Conservation (phyloP, 768 basidiomycete species). For the Termitomyces sp. region DNA sequence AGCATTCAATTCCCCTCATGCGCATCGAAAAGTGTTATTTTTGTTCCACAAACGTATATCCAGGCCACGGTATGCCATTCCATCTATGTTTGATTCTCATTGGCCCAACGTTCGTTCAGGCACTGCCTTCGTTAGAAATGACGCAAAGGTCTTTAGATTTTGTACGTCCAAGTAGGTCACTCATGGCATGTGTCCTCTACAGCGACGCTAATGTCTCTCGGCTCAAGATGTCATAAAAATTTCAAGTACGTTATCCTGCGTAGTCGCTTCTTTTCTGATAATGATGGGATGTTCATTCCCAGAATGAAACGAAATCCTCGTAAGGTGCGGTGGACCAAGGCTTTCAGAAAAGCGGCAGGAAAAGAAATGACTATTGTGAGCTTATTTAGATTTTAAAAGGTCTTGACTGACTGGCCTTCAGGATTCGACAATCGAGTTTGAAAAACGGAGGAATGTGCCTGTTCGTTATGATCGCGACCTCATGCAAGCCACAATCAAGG, state of each 20-base stretch:
- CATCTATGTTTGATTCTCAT: neutral
- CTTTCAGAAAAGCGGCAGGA: constrained; percentile 96
- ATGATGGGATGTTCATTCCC: neutral
- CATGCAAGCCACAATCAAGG: constrained; percentile 88
- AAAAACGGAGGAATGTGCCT: constrained; percentile 96
- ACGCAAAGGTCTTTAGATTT: constrained; percentile 96
- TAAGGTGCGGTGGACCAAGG: constrained; percentile 99
- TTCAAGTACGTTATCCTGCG: constrained; percentile 69
- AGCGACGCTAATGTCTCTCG: neutral
- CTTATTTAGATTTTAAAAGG: constrained; percentile 7
- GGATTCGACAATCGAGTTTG: constrained; percentile 99
- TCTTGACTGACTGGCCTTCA: constrained; percentile 23
- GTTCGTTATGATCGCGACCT: constrained; percentile 96
- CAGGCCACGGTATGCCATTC: constrained; percentile 73
- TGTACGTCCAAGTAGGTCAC: constrained; percentile 88
- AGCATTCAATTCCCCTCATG: constrained; percentile 40
- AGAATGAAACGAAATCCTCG: constrained; percentile 99
- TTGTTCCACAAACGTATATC: constrained; percentile 95
- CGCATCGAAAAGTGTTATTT: constrained; percentile 98
- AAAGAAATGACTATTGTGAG: constrained; percentile 99
- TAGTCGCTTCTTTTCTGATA: constrained; percentile 1
- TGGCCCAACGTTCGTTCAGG: constrained; percentile 35
- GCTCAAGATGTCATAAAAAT: constrained; percentile 85
- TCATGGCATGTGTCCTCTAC: neutral
- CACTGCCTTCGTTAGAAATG: constrained; percentile 95